Conservation (phyloP, 805 yeast species). For the Candida fluviatilis region DNA sequence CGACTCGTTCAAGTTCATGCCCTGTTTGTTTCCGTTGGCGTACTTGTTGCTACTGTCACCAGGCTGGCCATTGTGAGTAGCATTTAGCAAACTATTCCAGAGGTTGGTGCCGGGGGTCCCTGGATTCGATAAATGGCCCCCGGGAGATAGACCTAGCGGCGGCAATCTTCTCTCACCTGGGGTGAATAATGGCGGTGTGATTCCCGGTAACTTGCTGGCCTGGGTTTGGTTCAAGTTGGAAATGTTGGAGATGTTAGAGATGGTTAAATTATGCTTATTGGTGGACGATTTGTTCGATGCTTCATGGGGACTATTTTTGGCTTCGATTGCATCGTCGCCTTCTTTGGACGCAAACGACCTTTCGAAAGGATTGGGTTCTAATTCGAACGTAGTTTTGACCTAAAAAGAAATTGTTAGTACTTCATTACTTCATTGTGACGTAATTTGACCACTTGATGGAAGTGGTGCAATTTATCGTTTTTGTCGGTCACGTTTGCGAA, state of each 20-base stretch:
- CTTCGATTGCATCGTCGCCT: not conserved
- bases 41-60: constrained; percentile 4
- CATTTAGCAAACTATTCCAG: constrained; percentile 46
- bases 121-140: constrained; percentile 33
- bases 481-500: not conserved
- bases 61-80: constrained; percentile 24
- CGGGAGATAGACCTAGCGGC: constrained; percentile 45
- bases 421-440: constrained; percentile 4
- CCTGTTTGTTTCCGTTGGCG: constrained; percentile 37
- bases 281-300: constrained; percentile 10
- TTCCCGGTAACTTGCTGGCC: constrained; percentile 25
- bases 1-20: constrained; percentile 75
- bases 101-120: constrained; percentile 49
- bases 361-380: constrained; percentile 95
- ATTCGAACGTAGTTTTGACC: constrained; percentile 53
- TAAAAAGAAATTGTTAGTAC: constrained; percentile 15
- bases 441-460: constrained; percentile 1
- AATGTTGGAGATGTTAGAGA: constrained; percentile 27
- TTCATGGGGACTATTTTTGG: not conserved
- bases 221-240: constrained; percentile 20
- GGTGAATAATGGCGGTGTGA: constrained; percentile 49
- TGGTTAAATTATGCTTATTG: constrained; percentile 28
- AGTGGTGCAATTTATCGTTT: not conserved
- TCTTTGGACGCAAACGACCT: constrained; percentile 80
- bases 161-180: constrained; percentile 62